Evolutionary conservation across 2,329 filamentous ascomycete species (phyloP), one percentile per base, ranked within the genome.

Genomic region (Emericellopsis atlantica): DNA sequence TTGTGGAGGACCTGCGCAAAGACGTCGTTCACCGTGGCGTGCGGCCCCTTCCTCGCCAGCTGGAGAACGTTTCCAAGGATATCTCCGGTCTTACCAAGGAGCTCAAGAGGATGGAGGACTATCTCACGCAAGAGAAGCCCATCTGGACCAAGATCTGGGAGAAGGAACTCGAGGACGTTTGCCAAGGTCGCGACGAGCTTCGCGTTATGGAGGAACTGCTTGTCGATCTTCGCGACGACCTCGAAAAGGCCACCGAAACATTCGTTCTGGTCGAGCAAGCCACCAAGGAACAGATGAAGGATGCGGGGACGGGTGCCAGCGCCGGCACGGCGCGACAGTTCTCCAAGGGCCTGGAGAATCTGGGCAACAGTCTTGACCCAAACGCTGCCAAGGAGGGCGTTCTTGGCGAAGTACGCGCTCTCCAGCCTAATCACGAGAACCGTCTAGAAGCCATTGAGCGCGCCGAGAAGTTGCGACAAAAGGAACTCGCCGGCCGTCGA

Each of bases 131-230:
- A 37, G 92, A 98, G 72, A 95, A 95, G 61, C 92, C 92, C 0
- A 71, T 95, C 43, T 98, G 92, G 90, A 95, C 88, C 41, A 95
- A 95, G 75, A 94, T 96, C 48, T 98, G 92, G 92, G 90, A 96
- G 73, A 89, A 93, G 63, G 89, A 96, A 60, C 70, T 98, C 36
- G 87, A 96, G 60, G 81, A 90, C 40, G 90, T 98, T 3, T 96
- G 92, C 64, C 88, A 94, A 57, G 92, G 95, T 54, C 80, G 89
- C 49, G 90, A 96, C 55, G 81, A 95, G 60, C 76, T 98, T 50
- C 92, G 88, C 39, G 84, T 96, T 70, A 90, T 95, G 69, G 92
- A 98, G 65, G 92, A 96, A 52, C 75, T 98, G 46, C 82, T 90
- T 48, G 79, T 89, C 36, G 92, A 98, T 65, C 65, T 98, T 47